phyloP scores from a whole-genome alignment of 2,329 filamentous ascomycete species.

The Phaeosphaeriaceae sp. region DNA sequence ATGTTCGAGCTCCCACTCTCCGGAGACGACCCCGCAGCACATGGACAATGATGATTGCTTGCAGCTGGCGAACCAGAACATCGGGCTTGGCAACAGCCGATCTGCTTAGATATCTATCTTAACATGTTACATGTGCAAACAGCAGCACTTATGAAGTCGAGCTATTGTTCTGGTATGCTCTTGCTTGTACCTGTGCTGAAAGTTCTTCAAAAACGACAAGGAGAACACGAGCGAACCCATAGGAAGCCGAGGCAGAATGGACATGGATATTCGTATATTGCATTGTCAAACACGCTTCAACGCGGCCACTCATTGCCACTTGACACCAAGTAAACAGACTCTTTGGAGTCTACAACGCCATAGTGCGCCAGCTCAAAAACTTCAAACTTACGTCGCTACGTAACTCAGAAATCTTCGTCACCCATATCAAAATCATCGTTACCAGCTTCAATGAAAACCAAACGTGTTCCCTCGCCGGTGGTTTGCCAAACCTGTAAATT shows the following conservation, averaged over 20 bases:
- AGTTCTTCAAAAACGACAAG: neutral
- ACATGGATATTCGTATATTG: constrained; percentile 13
- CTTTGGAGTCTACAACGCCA: constrained; percentile 31
- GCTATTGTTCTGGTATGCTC: too few species aligned
- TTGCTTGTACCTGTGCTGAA: too few species aligned
- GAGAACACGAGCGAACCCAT: neutral
- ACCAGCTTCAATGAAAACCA: constrained; percentile 63
- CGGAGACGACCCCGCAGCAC: constrained; percentile 21
- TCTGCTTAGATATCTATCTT: neutral
- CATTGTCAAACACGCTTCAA: neutral
- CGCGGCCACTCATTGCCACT: neutral
- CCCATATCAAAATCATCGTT: constrained; percentile 55
- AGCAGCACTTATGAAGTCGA: too few species aligned
- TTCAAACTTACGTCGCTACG: constrained; percentile 13
- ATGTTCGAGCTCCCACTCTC: constrained; percentile 13
- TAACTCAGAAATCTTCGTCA: constrained; percentile 42
- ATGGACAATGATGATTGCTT: constrained; percentile 15
- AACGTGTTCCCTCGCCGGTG: constrained; percentile 59
- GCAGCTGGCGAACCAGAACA: constrained; percentile 9
- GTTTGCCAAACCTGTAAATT: constrained; percentile 60
- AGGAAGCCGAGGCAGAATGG: neutral
- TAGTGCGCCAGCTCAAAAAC: constrained; percentile 29
- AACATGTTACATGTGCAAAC: neutral
- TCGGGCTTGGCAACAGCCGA: constrained; percentile 13
- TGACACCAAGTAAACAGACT: neutral